phyloP scores from a whole-genome alignment of 495 filamentous ascomycete genomes.

The Pseudoneurospora amorphoporcata region DNA sequence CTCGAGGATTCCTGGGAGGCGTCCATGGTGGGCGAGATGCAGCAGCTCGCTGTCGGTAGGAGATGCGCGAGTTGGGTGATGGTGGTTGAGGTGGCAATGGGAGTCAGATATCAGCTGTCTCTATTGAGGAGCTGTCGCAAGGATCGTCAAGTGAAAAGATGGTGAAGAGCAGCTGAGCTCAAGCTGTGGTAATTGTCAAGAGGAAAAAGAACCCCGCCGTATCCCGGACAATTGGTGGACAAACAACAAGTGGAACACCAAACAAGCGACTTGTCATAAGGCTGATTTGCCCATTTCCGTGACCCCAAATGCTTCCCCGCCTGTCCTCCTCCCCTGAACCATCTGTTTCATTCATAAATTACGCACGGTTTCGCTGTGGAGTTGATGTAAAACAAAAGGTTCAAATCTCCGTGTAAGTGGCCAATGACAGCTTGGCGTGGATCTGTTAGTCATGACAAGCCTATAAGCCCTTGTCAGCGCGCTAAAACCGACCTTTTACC shows the following conservation, averaged over 20 bases:
- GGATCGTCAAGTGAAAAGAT: neutral
- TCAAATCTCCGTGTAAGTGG: neutral
- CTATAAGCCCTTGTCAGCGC: neutral
- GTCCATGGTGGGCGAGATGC: neutral
- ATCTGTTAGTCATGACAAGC: neutral
- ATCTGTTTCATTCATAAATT: neutral
- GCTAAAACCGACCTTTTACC: neutral
- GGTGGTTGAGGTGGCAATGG: neutral
- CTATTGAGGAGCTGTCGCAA: no score
- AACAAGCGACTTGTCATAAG: neutral
- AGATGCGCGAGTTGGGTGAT: neutral
- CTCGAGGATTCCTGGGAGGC: constrained; percentile 4
- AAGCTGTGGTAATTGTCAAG: neutral
- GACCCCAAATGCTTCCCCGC: neutral
- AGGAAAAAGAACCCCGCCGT: neutral
- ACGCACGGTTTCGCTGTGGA: neutral
- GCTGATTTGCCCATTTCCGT: neutral
- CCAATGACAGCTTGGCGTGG: neutral
- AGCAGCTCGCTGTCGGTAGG: neutral
- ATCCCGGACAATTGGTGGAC: neutral
- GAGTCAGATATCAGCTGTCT: no score
- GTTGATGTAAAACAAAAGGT: neutral
- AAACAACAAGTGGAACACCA: neutral
- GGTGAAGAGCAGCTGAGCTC: neutral
- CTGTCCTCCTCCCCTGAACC: neutral